Evolutionary conservation across 148 eudicot species (phyloP).

Genomic region (Polygonum aviculare): DNA sequence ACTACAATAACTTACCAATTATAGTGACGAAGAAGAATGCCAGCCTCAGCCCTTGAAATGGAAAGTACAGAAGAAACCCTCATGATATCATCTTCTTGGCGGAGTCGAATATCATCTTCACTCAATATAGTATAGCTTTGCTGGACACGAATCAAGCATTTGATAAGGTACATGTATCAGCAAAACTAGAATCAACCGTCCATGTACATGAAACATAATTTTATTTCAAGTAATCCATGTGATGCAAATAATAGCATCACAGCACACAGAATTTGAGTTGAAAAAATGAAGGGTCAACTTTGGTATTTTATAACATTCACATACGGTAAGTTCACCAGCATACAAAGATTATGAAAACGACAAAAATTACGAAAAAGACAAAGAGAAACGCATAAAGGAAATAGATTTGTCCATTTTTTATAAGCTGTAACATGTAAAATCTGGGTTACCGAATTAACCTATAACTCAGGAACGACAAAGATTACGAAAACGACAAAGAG

Average conservation of each 20-base stretch:
- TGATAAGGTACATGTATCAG: background rate
- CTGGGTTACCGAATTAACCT: background rate
- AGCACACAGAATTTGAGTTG: background rate
- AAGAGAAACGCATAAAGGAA: background rate
- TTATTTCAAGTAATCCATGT: background rate
- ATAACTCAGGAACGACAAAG: background rate
- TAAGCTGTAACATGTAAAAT: background rate
- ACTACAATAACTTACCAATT: conserved; percentile 13
- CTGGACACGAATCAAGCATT: background rate
- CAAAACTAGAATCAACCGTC: background rate
- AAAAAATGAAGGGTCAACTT: background rate
- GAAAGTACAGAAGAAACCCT: conserved; percentile 18
- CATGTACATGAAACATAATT: background rate
- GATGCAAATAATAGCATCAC: background rate
- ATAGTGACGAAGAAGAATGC: conserved; percentile 15
- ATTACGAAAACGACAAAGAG: background rate
- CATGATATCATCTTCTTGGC: conserved; percentile 14
- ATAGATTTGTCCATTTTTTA: background rate
- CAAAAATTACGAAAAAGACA: background rate
- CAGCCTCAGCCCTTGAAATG: conserved; percentile 12
- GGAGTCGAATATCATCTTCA: conserved; percentile 15
- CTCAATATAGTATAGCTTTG: conserved; percentile 13
- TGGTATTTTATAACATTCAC: background rate
- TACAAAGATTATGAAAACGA: background rate
- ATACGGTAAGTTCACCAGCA: background rate